Percentiles rank a stretch among this genome's conserved stretches.
Conservation (phyloP, 129 eudicot species). For the Saposhnikovia divaricata region DNA sequence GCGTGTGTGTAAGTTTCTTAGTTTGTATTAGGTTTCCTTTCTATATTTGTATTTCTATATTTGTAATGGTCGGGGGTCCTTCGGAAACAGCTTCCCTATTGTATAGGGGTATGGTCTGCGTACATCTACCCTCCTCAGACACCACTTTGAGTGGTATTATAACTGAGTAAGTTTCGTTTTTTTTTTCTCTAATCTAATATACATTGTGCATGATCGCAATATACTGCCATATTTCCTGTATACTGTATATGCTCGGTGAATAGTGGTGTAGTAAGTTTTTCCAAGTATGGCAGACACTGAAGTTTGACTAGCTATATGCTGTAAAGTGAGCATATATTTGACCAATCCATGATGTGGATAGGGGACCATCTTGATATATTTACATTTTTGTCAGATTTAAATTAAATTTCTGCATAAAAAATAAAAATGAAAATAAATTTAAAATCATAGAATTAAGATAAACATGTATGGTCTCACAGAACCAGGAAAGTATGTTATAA, state of each 20-base stretch:
- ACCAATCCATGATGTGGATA: not conserved
- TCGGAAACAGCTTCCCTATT: too few species aligned
- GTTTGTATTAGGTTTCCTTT: too few species aligned
- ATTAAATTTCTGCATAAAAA: not conserved
- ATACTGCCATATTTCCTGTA: not conserved
- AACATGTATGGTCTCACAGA: not conserved
- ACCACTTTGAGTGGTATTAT: too few species aligned
- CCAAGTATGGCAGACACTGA: not conserved
- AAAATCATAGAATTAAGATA: too few species aligned
- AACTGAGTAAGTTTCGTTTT: too few species aligned
- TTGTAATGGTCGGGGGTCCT: too few species aligned
- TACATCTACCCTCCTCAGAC: too few species aligned
- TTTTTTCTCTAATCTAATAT: too few species aligned
- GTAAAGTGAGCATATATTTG: not conserved
- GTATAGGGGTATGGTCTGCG: too few species aligned
- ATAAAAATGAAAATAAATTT: too few species aligned
- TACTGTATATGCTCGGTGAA: not conserved
- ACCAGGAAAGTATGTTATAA: not conserved
- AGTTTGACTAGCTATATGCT: not conserved
- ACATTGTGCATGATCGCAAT: not conserved
- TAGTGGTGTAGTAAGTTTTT: not conserved
- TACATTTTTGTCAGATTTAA: not conserved
- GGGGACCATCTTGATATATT: not conserved
- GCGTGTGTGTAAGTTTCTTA: too few species aligned
- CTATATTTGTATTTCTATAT: too few species aligned